Base-by-base conservation (phyloP, 106 monocot species). In the Dendrobium huoshanense region DNA sequence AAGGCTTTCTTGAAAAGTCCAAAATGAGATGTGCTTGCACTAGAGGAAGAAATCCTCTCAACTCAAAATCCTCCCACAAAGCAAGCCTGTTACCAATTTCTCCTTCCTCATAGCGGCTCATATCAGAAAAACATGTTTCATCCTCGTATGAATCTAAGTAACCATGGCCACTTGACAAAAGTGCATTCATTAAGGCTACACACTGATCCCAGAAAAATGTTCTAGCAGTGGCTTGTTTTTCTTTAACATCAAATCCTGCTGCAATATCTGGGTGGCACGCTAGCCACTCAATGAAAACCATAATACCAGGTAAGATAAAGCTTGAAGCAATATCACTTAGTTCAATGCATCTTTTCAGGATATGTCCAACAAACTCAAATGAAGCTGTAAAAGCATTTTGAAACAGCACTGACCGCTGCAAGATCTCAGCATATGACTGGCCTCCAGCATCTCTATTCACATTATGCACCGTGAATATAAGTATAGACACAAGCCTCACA, bases 251-350 rank as follows among this genome's bases (percentile, higher is more conserved):
- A 80, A 67, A 72, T 61, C 89, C 83, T 13, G 80, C 75, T 67
- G 89, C 90, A 77, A 95, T 85, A 80, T 91, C 95, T 42, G 87
- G 87, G 81, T 91, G 85, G 67, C 88, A 93, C 7, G 98, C 98
- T 75, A 99, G 72, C 98, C 98, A 99, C 79, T 99, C 98, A n/a
- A 91, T 85, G 77, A 92, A 99, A 54, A 99, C 93, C 83, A 95
- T 79, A 81, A 95, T 87, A 64, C 85, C 88, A 72, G 92, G 92
- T 79, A 92, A 80, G 10, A 92, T 84, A 84, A 83, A 91, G 84
- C 95, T 93, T 72, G 95, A 95, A 82, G 89, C 74, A 90, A 79
- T 81, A 85, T 99, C 91, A 79, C 55, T 76, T 20, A 93, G 58
- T 45, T 95, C 85, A 54, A 27, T 33, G 41, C 92, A 95, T 81